These are phyloP conservation scores for Ophiocordyceps camponoti-floridani DNA, from an alignment of 2,329 filamentous ascomycete species.

Conservation along the genomic window DNA sequence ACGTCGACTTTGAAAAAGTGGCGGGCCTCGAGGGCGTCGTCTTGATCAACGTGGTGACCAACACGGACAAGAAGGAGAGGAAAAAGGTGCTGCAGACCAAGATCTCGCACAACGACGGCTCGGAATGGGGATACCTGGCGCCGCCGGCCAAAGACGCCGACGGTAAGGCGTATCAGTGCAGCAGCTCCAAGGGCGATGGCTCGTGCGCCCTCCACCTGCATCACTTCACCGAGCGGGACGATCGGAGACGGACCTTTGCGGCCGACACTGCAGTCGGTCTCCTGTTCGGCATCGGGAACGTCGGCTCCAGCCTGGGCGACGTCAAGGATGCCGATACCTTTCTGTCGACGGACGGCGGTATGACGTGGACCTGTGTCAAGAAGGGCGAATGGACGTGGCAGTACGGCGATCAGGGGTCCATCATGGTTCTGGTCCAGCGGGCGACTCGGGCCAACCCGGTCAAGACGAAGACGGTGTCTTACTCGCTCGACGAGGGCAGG, in stretches of 20 bases:
- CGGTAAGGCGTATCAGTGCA: conserved; percentile 54
- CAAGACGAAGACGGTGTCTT: conserved; percentile 51
- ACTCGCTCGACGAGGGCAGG: conserved; percentile 64
- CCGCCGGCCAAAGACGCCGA: conserved; percentile 57
- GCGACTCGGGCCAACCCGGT: conserved; percentile 47
- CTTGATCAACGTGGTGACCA: conserved; percentile 71
- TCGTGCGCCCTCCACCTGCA: conserved; percentile 84
- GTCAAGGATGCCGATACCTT: conserved; percentile 71
- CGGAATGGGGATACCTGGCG: conserved; percentile 61
- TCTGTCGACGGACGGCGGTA: conserved; percentile 78
- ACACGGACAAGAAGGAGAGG: conserved; percentile 55
- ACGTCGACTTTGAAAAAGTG: conserved; percentile 94
- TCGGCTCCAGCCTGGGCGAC: conserved; percentile 50
- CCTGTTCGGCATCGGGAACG: conserved; percentile 83
- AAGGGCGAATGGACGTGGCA: conserved; percentile 88
- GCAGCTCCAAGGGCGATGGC: conserved; percentile 34
- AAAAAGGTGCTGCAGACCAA: conserved; percentile 72
- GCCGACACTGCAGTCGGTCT: conserved; percentile 77
- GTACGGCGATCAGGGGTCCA: conserved; percentile 85
- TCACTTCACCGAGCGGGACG: conserved; percentile 78
- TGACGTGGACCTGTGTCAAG: conserved; percentile 71
- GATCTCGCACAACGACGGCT: conserved; percentile 94
- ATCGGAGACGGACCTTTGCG: conserved; percentile 72
- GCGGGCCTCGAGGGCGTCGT: conserved; percentile 79
- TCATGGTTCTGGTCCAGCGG: conserved; percentile 73